Percentiles rank a stretch among this genome's conserved stretches.
Conservation (phyloP, 1,139 yeast species). For the Candida sp. region DNA sequence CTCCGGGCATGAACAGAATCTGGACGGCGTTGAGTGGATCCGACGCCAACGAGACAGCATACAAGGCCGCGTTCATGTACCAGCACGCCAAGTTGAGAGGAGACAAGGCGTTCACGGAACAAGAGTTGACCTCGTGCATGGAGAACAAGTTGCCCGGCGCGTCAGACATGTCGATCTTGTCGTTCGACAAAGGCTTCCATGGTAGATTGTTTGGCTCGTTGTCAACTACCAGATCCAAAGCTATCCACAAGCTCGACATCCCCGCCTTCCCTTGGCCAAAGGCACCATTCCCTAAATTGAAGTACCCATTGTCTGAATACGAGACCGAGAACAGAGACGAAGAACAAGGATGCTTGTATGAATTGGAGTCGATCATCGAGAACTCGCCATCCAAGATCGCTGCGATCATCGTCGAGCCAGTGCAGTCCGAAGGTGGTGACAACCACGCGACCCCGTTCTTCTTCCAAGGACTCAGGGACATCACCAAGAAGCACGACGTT, state of each 20-base stretch:
- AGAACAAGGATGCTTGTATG: conserved; percentile 62
- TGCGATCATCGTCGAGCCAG: conserved; percentile 74
- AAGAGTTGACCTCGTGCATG: conserved; percentile 68
- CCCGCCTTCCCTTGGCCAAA: conserved; percentile 83
- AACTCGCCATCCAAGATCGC: conserved; percentile 56
- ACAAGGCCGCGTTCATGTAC: conserved; percentile 79
- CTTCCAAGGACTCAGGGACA: conserved; percentile 68
- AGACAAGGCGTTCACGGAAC: conserved; percentile 52
- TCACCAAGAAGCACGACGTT: conserved; percentile 60
- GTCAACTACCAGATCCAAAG: conserved; percentile 75
- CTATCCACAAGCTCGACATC: conserved; percentile 74
- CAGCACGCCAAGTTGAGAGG: conserved; percentile 68
- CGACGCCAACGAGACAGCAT: conserved; percentile 79
- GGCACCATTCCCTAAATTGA: conserved; percentile 70
- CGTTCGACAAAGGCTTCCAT: conserved; percentile 76
- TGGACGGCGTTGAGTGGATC: conserved; percentile 80
- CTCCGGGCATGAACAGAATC: conserved; percentile 64
- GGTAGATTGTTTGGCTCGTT: conserved; percentile 78
- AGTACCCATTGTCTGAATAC: conserved; percentile 64
- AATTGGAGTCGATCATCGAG: conserved; percentile 56
- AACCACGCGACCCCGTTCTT: conserved; percentile 65
- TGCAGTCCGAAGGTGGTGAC: conserved; percentile 81
- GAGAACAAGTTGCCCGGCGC: conserved; percentile 68
- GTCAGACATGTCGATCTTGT: conserved; percentile 67
- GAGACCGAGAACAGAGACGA: conserved; percentile 57